These are phyloP conservation scores for Colletotrichum sp. DNA, from an alignment of 2,329 filamentous ascomycete species.

Conservation along the genomic window DNA sequence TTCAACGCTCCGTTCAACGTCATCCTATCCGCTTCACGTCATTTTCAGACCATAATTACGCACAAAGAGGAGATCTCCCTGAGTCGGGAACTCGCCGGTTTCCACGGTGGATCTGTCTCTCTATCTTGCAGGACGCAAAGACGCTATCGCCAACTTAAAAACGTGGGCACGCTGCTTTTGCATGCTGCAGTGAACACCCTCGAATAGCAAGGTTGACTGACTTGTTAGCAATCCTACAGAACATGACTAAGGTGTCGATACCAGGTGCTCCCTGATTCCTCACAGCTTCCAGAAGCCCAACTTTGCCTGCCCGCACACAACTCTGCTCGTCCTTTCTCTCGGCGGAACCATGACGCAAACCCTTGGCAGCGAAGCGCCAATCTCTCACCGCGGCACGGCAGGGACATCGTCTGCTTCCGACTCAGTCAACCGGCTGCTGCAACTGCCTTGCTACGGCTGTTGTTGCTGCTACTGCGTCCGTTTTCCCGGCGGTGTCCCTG, in stretches of 20 bases:
- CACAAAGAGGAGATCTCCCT: not conserved
- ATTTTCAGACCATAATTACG: not conserved
- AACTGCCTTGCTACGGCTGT: not conserved
- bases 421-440: not conserved
- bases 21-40: not conserved
- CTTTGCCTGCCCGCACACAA: not conserved
- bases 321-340: not conserved
- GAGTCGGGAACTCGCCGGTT: not conserved
- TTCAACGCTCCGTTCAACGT: not conserved
- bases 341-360: conserved; percentile 5
- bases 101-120: not conserved
- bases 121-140: not conserved
- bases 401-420: conserved; percentile 4
- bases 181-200: not conserved
- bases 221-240: not conserved
- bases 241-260: not conserved
- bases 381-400: not conserved
- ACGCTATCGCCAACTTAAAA: conserved; percentile 2
- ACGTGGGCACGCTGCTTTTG: not conserved
- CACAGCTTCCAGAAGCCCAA: not conserved
- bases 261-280: not conserved
- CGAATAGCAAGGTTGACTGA: not conserved
- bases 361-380: not conserved
- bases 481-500: not conserved
- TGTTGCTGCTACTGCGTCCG: not conserved